Percentiles rank a stretch among this genome's conserved stretches.
phyloP scores from a whole-genome alignment of 352 stramenopile species.

The Phytophthora brassicae region DNA sequence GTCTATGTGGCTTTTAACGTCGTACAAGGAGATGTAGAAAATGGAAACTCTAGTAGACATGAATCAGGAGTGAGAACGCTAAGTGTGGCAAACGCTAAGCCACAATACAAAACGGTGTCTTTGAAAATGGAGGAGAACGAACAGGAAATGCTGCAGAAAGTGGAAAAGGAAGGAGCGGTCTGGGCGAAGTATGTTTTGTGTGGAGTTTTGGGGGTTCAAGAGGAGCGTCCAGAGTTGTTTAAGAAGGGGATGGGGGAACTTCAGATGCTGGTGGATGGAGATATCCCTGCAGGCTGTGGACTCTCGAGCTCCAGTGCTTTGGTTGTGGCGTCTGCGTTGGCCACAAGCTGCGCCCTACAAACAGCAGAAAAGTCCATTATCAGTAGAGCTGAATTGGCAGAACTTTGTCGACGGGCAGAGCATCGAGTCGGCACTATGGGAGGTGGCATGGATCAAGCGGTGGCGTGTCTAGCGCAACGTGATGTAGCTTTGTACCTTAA shows the following conservation, averaged over 20 bases:
- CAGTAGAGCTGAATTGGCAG: constrained; percentile 46
- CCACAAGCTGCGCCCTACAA: constrained; percentile 24
- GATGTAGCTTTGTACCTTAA: constrained; percentile 60
- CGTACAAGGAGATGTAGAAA: background rate
- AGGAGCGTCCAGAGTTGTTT: constrained; percentile 17
- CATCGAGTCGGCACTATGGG: constrained; percentile 73
- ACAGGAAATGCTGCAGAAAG: constrained; percentile 7
- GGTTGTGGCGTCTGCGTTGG: constrained; percentile 68
- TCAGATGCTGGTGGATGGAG: constrained; percentile 65
- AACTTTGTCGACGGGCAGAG: constrained; percentile 58
- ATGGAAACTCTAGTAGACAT: background rate
- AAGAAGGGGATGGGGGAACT: constrained; percentile 14
- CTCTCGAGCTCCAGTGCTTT: constrained; percentile 83
- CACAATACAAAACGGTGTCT: constrained; percentile 21
- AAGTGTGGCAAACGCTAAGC: constrained; percentile 26
- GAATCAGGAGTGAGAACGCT: constrained; percentile 2
- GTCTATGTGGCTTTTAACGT: constrained; percentile 53
- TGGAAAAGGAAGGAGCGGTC: constrained; percentile 1
- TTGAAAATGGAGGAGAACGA: constrained; percentile 9
- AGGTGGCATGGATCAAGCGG: constrained; percentile 85
- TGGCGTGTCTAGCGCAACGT: constrained; percentile 52
- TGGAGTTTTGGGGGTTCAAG: constrained; percentile 30
- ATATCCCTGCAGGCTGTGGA: constrained; percentile 65
- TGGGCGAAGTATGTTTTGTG: constrained; percentile 51
- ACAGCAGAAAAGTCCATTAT: constrained; percentile 10